Evolutionary conservation across 345 rosid genomes (phyloP).

Genomic region (Excoecaria cochinchinensis): DNA sequence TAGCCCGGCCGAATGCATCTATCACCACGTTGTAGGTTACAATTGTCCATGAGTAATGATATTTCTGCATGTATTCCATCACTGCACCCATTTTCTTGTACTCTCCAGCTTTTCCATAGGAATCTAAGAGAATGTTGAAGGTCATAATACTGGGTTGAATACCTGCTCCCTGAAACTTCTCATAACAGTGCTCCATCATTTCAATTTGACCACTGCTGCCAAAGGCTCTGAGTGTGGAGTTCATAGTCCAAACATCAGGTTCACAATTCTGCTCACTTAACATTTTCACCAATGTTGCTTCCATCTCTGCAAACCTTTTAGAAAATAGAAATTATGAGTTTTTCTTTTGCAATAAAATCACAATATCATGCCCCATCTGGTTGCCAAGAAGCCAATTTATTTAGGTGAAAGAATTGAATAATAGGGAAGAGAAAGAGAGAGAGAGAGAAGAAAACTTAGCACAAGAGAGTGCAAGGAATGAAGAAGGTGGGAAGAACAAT

Average conservation of each 20-base stretch:
- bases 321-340: conserved; percentile 29
- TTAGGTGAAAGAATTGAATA: background rate
- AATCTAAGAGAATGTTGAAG: conserved; percentile 82
- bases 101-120: conserved; percentile 71
- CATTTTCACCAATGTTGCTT: conserved; percentile 74
- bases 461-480: background rate
- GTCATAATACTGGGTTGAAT: conserved; percentile 84
- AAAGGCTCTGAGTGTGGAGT: conserved; percentile 85
- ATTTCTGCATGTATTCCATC: conserved; percentile 92
- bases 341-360: conserved; percentile 12
- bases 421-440: background rate
- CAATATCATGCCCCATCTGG: conserved; percentile 26
- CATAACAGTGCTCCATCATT: conserved; percentile 90
- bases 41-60: conserved; percentile 87
- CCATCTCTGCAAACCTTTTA: conserved; percentile 88
- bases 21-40: conserved; percentile 90
- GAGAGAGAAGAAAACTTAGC: background rate
- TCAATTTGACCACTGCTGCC: conserved; percentile 77
- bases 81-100: conserved; percentile 88
- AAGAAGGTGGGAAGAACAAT: background rate
- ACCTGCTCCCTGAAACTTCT: conserved; percentile 89
- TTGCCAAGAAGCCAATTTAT: conserved; percentile 14
- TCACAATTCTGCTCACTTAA: conserved; percentile 58
- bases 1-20: conserved; percentile 87
- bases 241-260: conserved; percentile 96